Base-by-base conservation (phyloP, 2,329 filamentous ascomycete species). In the Ilyonectria sp. region DNA sequence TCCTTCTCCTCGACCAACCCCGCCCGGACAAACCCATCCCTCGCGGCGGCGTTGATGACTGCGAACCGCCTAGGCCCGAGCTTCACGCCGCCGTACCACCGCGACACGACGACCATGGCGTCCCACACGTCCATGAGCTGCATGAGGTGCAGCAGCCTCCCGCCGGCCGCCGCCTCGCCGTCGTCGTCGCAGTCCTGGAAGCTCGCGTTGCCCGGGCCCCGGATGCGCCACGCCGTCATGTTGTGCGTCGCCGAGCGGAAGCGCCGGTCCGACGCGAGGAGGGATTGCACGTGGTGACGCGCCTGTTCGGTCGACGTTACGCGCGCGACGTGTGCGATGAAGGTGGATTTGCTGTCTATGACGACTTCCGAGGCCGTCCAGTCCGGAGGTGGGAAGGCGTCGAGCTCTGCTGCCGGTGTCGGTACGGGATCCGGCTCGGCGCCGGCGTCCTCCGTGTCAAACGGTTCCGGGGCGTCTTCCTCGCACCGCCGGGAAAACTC, bases 171-270 rank as follows among this genome's bases (percentile, higher is more conserved):
- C 29, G 93, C 93, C 86, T 99, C 96, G 2, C 96, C 96, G 79
- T 99, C 96, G 76, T 99, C 96, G 75, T 99, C 93, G 77, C 92
- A 98, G 81, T 99, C 96, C 80, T 98, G 95, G 73, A 91, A 94
- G 31, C 84, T 83, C 57, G 86, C 70, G 81, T 83, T 63, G 84
- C 83, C 82, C 0, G 81, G 77, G 0, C 88, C 89, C 33, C 88
- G 89, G 61, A 98, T 95, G 11, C 96, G 89, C 93, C 94, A 98
- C 1, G 95, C 95, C 21, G 92, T 95, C 77, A 99, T 98, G 80
- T 98, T 98, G 80, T 99, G 96, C 67, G 95, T 94, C 5, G 96
- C 96, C 53, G 87, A 85, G n/a, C 94, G 91, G 40, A 94, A 91
- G 73, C 93, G 94, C 82, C 93, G 94, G 81, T 98, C 94, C 9